These are phyloP conservation scores for Globisporangium radiosum DNA, from an alignment of 352 stramenopile species.

Conservation along the genomic window DNA sequence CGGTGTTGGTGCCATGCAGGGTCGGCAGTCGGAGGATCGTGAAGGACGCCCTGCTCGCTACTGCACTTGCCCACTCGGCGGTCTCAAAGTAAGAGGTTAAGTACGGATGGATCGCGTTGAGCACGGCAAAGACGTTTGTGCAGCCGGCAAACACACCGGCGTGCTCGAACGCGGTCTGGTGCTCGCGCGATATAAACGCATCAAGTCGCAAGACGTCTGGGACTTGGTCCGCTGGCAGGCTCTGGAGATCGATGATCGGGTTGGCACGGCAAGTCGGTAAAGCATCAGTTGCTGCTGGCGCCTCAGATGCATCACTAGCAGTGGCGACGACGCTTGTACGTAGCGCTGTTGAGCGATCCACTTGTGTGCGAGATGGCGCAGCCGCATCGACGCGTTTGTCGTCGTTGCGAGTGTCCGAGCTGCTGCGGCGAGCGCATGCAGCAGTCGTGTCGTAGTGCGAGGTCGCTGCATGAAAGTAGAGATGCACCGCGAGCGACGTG, in stretches of 20 bases:
- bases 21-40: slow-evolving; percentile 32
- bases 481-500: slow-evolving; percentile 30
- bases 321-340: too few relatives aligned
- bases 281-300: background rate
- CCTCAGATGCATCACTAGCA: background rate
- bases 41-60: slow-evolving; percentile 25
- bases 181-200: slow-evolving; percentile 40
- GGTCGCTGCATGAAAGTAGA: slow-evolving; percentile 21
- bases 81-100: slow-evolving; percentile 37
- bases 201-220: slow-evolving; percentile 35
- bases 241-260: slow-evolving; percentile 22
- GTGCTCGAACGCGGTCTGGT: slow-evolving; percentile 44
- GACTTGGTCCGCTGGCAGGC: slow-evolving; percentile 18
- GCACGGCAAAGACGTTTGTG: slow-evolving; percentile 48
- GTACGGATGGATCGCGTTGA: slow-evolving; percentile 62
- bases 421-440: background rate
- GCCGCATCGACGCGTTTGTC: too few relatives aligned
- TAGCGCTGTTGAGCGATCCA: too few relatives aligned
- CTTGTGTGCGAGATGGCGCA: too few relatives aligned
- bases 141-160: slow-evolving; percentile 42
- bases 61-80: slow-evolving; percentile 27
- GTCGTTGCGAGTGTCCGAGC: too few relatives aligned
- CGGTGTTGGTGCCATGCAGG: slow-evolving; percentile 23
- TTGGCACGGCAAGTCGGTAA: background rate
- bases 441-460: background rate